Conservation (phyloP, 352 stramenopile species). For the Phytophthora sp. region DNA sequence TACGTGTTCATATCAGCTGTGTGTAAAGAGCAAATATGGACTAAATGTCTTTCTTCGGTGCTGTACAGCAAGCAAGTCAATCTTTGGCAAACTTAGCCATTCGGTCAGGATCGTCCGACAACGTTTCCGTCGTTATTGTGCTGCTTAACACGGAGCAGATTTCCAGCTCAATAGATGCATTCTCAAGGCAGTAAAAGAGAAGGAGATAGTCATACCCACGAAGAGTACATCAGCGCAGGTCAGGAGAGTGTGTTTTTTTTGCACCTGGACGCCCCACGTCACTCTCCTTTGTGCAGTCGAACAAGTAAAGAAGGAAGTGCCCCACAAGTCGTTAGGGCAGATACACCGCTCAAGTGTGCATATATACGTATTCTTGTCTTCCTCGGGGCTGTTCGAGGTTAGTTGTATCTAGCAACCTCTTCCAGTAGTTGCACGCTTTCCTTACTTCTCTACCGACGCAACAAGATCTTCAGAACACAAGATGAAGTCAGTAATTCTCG, state of each 20-base stretch:
- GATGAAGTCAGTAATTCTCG: background rate
- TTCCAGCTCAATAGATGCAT: conserved; percentile 36
- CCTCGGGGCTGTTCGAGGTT: background rate
- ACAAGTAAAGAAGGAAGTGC: conserved; percentile 26
- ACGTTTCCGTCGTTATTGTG: conserved; percentile 89
- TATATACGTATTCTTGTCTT: conserved; percentile 33
- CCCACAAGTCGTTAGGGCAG: conserved; percentile 6
- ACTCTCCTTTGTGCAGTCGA: background rate
- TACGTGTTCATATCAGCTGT: conserved; percentile 13
- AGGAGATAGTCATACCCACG: background rate
- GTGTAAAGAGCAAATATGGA: background rate
- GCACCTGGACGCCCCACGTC: background rate
- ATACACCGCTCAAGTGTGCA: conserved; percentile 30
- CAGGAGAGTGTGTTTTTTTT: background rate
- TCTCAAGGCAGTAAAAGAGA: conserved; percentile 21
- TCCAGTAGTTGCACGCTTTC: background rate
- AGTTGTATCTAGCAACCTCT: conserved; percentile 7
- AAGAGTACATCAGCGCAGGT: conserved; percentile 3
- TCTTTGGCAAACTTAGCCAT: conserved; percentile 88
- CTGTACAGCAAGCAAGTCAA: conserved; percentile 72
- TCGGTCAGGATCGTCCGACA: conserved; percentile 86
- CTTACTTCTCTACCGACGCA: conserved; percentile 56
- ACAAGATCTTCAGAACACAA: conserved; percentile 52
- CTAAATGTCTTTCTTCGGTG: background rate
- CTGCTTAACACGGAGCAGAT: conserved; percentile 65